Conservation (phyloP, 176 grass and related monocot genomes). For the Panicum miliaceum region DNA sequence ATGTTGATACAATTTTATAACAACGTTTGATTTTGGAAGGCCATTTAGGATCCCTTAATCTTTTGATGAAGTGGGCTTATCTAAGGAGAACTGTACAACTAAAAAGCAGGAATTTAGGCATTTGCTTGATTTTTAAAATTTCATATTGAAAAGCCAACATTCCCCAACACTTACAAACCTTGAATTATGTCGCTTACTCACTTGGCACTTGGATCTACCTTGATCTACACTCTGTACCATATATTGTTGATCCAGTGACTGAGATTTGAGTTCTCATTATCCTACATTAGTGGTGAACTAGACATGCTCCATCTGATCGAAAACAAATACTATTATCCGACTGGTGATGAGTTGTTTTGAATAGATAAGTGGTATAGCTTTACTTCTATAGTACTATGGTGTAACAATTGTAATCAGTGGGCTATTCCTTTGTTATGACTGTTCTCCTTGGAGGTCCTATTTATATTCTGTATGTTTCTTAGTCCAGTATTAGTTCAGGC, state of each 20-base stretch:
- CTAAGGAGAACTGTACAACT: too few relatives aligned
- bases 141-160: neutral
- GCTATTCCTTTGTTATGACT: neutral
- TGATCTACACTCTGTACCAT: neutral
- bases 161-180: neutral
- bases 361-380: neutral
- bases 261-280: neutral
- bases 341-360: neutral
- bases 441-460: neutral
- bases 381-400: too few relatives aligned
- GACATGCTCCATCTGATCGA: neutral
- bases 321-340: neutral
- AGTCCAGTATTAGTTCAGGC: conserved; percentile 3
- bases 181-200: neutral
- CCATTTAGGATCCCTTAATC: neutral
- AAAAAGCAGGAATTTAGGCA: neutral
- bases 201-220: neutral
- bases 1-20: neutral
- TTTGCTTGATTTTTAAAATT: neutral
- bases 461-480: neutral
- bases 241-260: neutral
- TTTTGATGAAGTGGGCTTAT: neutral
- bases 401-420: neutral
- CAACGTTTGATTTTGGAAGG: neutral
- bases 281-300: neutral